Evolutionary conservation across 2,329 filamentous ascomycete species (phyloP).

Genomic region (Aspergillus terreus): DNA sequence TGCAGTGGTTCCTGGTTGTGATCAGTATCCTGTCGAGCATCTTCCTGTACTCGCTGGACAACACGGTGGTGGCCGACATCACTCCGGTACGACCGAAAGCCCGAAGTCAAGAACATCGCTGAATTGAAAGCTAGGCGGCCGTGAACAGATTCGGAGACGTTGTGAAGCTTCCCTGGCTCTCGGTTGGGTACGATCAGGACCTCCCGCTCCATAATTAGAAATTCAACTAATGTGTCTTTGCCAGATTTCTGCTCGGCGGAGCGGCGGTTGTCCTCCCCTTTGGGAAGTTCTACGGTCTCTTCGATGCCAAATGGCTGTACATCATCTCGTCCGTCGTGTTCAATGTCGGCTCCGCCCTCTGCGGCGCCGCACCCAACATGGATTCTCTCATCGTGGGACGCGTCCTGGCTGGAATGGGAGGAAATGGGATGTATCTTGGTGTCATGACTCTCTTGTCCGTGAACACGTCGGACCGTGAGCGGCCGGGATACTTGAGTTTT

Average conservation of each 20-base stretch:
- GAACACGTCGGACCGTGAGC: not conserved
- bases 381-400: constrained; percentile 45
- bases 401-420: constrained; percentile 32
- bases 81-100: not conserved
- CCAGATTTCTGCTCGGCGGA: constrained; percentile 42
- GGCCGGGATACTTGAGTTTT: not conserved
- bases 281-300: constrained; percentile 39
- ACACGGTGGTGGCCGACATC: not conserved
- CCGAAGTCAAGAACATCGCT: not conserved
- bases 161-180: not conserved
- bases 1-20: not conserved
- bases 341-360: constrained; percentile 33
- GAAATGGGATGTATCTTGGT: constrained; percentile 32
- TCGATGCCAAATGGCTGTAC: constrained; percentile 45
- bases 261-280: constrained; percentile 36
- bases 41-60: not conserved
- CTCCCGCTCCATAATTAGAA: not conserved
- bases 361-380: constrained; percentile 45
- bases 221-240: constrained; percentile 3
- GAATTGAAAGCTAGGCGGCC: not conserved
- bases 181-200: not conserved
- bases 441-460: constrained; percentile 16
- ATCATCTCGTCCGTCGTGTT: constrained; percentile 28
- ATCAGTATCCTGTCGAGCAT: not conserved
- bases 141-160: not conserved